phyloP scores from a whole-genome alignment of 208 protist genomes.

The Polymyxa betae region DNA sequence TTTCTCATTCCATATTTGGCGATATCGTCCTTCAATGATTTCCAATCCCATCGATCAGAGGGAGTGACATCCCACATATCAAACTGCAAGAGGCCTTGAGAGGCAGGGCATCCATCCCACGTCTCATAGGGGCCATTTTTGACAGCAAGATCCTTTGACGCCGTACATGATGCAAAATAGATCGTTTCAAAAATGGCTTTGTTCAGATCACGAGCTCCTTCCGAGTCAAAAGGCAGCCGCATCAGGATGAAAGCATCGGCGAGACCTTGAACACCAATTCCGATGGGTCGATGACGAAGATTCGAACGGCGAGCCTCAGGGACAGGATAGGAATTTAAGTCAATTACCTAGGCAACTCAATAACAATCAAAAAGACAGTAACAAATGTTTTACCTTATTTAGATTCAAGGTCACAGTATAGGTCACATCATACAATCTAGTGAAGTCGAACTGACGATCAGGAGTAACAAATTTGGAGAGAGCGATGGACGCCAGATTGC shows the following conservation, averaged over 20 bases:
- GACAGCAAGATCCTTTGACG: conserved; percentile 85
- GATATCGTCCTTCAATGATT: conserved; percentile 84
- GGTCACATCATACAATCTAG: conserved; percentile 79
- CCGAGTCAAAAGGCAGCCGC: conserved; percentile 88
- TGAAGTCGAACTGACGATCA: conserved; percentile 58
- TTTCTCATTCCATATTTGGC: conserved; percentile 91
- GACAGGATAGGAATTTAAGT: conserved; percentile 97
- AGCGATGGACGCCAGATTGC: conserved; percentile 97
- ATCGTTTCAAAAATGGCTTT: conserved; percentile 98
- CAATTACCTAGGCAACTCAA: no score
- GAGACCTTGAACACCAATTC: conserved; percentile 96
- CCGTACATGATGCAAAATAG: conserved; percentile 91
- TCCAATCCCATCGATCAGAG: conserved; percentile 91
- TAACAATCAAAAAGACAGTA: no score
- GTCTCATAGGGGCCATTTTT: conserved; percentile 89
- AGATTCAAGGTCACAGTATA: conserved; percentile 85
- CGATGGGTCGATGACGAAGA: conserved; percentile 94
- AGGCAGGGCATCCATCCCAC: conserved; percentile 89
- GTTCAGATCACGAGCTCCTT: conserved; percentile 89
- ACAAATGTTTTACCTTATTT: no score
- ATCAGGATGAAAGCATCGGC: conserved; percentile 95
- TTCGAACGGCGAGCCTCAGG: conserved; percentile 89
- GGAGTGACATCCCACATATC: conserved; percentile 93
- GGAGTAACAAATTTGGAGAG: conserved; percentile 91
- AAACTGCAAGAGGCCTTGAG: conserved; percentile 95